phyloP scores from a whole-genome alignment of 176 grass and related monocot genomes.

The Poa annua region DNA sequence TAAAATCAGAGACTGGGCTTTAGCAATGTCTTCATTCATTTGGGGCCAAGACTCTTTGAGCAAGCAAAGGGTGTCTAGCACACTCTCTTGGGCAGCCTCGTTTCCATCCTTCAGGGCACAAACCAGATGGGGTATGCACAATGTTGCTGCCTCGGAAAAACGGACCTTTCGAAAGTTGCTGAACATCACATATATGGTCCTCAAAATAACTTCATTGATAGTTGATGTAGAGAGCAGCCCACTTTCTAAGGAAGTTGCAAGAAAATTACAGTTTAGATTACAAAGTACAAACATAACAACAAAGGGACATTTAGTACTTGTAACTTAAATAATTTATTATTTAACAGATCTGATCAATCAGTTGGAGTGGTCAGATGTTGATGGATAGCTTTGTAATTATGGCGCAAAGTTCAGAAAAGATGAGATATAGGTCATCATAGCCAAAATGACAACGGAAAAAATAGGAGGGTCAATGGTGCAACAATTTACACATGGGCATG shows the following conservation, averaged over 20 bases:
- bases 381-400: conserved; percentile 10
- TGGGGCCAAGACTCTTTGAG: conserved; percentile 95
- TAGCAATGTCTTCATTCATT: conserved; percentile 92
- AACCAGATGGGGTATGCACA: conserved; percentile 92
- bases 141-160: conserved; percentile 88
- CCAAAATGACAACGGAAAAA: conserved; percentile 23
- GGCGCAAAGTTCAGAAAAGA: not conserved
- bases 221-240: conserved; percentile 77
- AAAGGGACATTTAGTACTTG: conserved; percentile 4
- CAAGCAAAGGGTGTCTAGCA: conserved; percentile 85
- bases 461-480: not conserved
- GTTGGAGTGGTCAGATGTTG: conserved; percentile 12
- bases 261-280: conserved; percentile 46
- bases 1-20: conserved; percentile 88
- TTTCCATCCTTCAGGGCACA: conserved; percentile 77
- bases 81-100: conserved; percentile 84
- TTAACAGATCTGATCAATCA: conserved; percentile 20
- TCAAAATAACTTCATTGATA: conserved; percentile 82
- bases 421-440: conserved; percentile 12
- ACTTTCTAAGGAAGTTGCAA: conserved; percentile 80
- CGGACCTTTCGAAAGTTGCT: conserved; percentile 89
- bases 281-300: conserved; percentile 27
- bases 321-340: conserved; percentile 16
- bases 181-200: conserved; percentile 88
- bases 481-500: conserved; percentile 31